phyloP scores from a whole-genome alignment of 371 early-diverging fungal species.

The Mucor saturninus region DNA sequence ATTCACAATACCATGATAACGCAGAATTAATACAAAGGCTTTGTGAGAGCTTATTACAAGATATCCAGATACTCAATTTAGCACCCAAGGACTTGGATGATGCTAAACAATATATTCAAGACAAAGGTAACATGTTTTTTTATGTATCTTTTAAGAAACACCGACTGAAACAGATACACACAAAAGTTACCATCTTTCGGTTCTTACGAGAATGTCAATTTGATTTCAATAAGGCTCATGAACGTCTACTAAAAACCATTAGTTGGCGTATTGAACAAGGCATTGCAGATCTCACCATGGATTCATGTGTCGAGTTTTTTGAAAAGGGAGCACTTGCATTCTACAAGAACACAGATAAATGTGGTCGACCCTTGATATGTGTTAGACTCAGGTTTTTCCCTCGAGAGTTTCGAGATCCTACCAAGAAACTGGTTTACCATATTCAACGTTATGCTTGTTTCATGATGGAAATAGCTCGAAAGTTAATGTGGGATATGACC shows the following conservation, averaged over 20 bases:
- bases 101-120: slow-evolving; percentile 28
- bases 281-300: slow-evolving; percentile 27
- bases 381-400: slow-evolving; percentile 42
- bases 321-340: slow-evolving; percentile 28
- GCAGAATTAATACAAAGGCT: slow-evolving; percentile 19
- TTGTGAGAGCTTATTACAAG: slow-evolving; percentile 9
- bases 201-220: slow-evolving; percentile 21
- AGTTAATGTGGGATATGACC: slow-evolving; percentile 42
- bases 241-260: slow-evolving; percentile 34
- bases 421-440: slow-evolving; percentile 25
- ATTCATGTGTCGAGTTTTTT: slow-evolving; percentile 31
- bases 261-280: slow-evolving; percentile 37
- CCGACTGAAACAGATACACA: neutral
- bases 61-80: slow-evolving; percentile 16
- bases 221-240: slow-evolving; percentile 11
- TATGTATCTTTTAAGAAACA: neutral
- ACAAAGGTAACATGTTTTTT: slow-evolving; percentile 5
- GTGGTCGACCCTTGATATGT: slow-evolving; percentile 36
- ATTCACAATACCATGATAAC: slow-evolving; percentile 31
- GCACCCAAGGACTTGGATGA: slow-evolving; percentile 19
- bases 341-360: slow-evolving; percentile 40
- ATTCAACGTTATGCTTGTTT: slow-evolving; percentile 45
- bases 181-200: slow-evolving; percentile 23
- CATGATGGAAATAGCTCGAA: slow-evolving; percentile 52
- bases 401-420: slow-evolving; percentile 20